Base-by-base conservation (phyloP, 73 alveolate species). In the Tetrahymena malaccensis region DNA sequence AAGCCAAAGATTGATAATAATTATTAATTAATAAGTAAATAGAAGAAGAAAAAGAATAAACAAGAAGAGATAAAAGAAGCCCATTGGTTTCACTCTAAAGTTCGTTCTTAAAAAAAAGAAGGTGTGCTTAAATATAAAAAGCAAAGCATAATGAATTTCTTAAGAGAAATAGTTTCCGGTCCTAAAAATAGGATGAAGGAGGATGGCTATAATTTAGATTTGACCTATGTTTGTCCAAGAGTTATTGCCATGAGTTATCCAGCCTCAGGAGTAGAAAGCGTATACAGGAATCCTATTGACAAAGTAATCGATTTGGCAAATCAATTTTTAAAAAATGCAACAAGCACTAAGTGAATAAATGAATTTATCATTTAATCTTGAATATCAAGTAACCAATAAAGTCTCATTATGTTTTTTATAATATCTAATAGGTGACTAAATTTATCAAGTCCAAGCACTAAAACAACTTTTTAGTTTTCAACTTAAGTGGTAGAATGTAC, bases 181-280 rank as follows among this genome's bases (percentile, higher is more conserved):
- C 94, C 93, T 84, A 97, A 97, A 93, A 96, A 96, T 58, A 95
- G 98, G 44, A 94, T 93, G 94, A 93, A 58, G 43, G 97, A 93
- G 57, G 98, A 95, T 35, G 96, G 96, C 2, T 97, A 84, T 84
- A 96, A 97, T 95, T 96, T 98, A 85, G 99, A 98, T 96, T 94
- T 97, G 57, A 96, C 98, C 43, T 98, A 98, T 95, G 96, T 98
- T 43, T 96, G 98, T 31, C 96, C 94, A 58, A 96, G 99, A 94
- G 94, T 98, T 85, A 96, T 98, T 34, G 99, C 99, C 2, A 97
- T 97, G 99, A 98, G 98, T 7, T 97, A 95, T 89, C 99, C 99
- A 31, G 99, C 98, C 11, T 96, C 97, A 19, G 99, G 99, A 89
- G 94, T 98, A 83, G 96, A 96, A 93, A 96, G 98, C 34, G 94